These are phyloP conservation scores for Prototheca stagnorum DNA, from an alignment of 163 green algal genomes.

Conservation along the genomic window DNA sequence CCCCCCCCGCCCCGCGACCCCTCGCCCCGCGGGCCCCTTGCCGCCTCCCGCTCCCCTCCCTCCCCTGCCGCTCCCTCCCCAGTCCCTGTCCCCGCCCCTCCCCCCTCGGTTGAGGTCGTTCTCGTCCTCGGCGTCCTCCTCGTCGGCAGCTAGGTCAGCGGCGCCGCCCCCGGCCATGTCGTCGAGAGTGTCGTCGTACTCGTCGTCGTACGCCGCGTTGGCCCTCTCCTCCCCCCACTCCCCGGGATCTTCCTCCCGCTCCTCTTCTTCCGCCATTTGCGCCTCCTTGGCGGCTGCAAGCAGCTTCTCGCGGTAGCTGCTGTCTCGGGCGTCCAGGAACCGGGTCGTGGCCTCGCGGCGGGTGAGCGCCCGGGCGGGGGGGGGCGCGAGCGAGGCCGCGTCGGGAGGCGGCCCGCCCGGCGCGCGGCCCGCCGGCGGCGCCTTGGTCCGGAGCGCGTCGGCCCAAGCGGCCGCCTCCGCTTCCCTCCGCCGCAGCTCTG, in stretches of 20 bases:
- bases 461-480: not conserved
- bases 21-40: too few species aligned
- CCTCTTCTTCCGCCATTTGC: too few species aligned
- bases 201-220: slow-evolving; percentile 61
- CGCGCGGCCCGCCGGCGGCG: not conserved
- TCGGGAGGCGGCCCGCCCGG: not conserved
- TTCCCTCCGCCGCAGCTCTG: not conserved
- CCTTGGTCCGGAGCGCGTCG: not conserved
- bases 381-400: not conserved
- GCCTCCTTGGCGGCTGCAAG: slow-evolving; percentile 2
- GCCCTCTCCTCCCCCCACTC: too few species aligned
- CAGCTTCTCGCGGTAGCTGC: slow-evolving; percentile 6
- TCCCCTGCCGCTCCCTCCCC: too few species aligned
- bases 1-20: not conserved
- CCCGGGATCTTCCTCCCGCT: too few species aligned
- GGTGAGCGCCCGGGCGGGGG: not conserved
- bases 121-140: slow-evolving; percentile 22
- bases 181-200: slow-evolving; percentile 64
- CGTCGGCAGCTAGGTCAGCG: slow-evolving; percentile 31
- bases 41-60: too few species aligned
- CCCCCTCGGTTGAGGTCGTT: too few species aligned
- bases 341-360: not conserved
- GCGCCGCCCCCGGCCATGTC: slow-evolving; percentile 23
- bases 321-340: slow-evolving; percentile 18
- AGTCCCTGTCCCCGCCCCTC: too few species aligned